Percentiles rank a stretch among this genome's conserved stretches.
Evolutionary conservation across 2,329 filamentous ascomycete species (phyloP).

Genomic region (Scopulariopsis brevicaulis): DNA sequence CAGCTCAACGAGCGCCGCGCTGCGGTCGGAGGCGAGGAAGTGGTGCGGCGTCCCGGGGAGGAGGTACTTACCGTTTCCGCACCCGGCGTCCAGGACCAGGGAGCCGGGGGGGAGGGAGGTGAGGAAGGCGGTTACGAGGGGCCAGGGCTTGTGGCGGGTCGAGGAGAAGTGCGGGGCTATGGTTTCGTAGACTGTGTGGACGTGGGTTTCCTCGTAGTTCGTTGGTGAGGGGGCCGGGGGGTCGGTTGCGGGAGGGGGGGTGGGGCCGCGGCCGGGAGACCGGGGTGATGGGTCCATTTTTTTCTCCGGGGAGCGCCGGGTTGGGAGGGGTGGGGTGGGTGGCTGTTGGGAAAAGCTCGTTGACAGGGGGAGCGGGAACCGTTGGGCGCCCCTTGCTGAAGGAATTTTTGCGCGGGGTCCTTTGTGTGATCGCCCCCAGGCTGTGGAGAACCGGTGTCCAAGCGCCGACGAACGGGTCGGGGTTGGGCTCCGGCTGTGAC

Average conservation of each 20-base stretch:
- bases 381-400: too few relatives aligned
- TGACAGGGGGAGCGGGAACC: too few relatives aligned
- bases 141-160: slow-evolving; percentile 80
- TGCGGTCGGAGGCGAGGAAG: slow-evolving; percentile 72
- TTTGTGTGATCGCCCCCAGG: too few relatives aligned
- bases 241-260: slow-evolving; percentile 12
- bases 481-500: too few relatives aligned
- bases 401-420: too few relatives aligned
- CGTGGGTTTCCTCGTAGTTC: slow-evolving; percentile 73
- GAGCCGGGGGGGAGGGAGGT: slow-evolving; percentile 52
- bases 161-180: slow-evolving; percentile 78
- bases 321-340: too few relatives aligned
- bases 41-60: slow-evolving; percentile 64
- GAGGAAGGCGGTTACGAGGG: slow-evolving; percentile 75
- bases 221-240: slow-evolving; percentile 18
- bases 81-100: slow-evolving; percentile 83
- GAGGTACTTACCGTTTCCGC: slow-evolving; percentile 95
- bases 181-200: slow-evolving; percentile 83
- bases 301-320: too few relatives aligned
- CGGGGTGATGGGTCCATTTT: background rate
- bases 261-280: slow-evolving; percentile 2
- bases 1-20: slow-evolving; percentile 40
- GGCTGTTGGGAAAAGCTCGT: too few relatives aligned
- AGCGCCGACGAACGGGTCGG: too few relatives aligned
- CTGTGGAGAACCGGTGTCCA: too few relatives aligned